phyloP scores from a whole-genome alignment of 2,329 filamentous ascomycete species.

The Canariomyces notabilis region DNA sequence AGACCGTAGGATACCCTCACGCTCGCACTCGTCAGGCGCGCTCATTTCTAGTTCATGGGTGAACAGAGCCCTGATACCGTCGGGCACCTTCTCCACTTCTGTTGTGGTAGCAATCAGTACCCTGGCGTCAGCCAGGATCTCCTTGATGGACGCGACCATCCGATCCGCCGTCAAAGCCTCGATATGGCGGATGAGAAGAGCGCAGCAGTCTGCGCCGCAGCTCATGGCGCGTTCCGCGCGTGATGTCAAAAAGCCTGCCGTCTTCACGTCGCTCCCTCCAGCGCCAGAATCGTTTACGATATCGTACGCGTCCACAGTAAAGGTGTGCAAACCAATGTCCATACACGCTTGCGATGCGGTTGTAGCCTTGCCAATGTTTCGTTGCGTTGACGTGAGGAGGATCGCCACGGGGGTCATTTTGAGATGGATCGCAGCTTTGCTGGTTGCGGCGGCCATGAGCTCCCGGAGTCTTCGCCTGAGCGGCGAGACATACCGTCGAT shows the following conservation, averaged over 20 bases:
- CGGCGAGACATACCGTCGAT: conserved; percentile 49
- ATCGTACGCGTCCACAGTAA: conserved; percentile 85
- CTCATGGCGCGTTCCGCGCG: conserved; percentile 83
- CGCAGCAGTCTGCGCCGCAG: conserved; percentile 79
- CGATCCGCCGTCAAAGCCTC: conserved; percentile 88
- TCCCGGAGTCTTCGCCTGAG: conserved; percentile 71
- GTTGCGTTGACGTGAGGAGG: conserved; percentile 83
- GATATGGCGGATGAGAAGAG: conserved; percentile 80
- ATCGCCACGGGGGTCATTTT: conserved; percentile 85
- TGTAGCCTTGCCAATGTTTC: conserved; percentile 87
- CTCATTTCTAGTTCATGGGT: conserved; percentile 93
- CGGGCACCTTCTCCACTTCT: conserved; percentile 89
- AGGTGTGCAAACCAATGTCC: conserved; percentile 86
- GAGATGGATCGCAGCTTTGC: conserved; percentile 77
- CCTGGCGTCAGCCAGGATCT: conserved; percentile 72
- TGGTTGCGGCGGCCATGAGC: conserved; percentile 82
- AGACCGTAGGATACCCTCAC: conserved; percentile 78
- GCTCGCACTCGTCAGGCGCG: conserved; percentile 86
- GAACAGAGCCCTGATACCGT: conserved; percentile 84
- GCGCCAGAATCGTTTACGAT: conserved; percentile 87
- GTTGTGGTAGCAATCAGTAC: conserved; percentile 92
- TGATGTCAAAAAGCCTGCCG: conserved; percentile 82
- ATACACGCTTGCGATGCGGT: conserved; percentile 71
- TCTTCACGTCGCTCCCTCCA: conserved; percentile 87
- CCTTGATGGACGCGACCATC: conserved; percentile 78